These are phyloP conservation scores for Talaromyces borbonicus DNA, from an alignment of 495 filamentous ascomycete species.

Conservation along the genomic window DNA sequence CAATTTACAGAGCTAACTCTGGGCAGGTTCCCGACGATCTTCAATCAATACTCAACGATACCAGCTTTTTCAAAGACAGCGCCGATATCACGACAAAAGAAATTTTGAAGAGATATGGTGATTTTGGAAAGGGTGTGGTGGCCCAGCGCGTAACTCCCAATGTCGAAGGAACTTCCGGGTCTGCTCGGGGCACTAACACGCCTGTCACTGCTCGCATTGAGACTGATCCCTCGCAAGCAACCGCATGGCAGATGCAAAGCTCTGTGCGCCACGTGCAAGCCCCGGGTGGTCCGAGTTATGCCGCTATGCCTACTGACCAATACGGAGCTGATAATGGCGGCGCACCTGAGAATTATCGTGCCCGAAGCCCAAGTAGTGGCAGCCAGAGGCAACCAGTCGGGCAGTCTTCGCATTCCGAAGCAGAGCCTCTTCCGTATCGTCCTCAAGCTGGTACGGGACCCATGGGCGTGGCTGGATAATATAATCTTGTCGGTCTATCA, in stretches of 20 bases:
- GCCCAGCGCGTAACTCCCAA: constrained; percentile 48
- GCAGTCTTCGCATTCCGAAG: constrained; percentile 12
- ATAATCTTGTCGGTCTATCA: background rate
- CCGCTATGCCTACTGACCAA: constrained; percentile 15
- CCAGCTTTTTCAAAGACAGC: constrained; percentile 65
- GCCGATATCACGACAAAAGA: constrained; percentile 93
- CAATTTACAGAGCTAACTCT: constrained; percentile 5
- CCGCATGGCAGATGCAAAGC: constrained; percentile 70
- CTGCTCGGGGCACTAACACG: constrained; percentile 27
- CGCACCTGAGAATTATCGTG: constrained; percentile 22
- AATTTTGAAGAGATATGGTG: constrained; percentile 81
- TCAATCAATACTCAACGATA: constrained; percentile 73
- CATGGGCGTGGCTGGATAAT: constrained; percentile 37
- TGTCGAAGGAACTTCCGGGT: constrained; percentile 39
- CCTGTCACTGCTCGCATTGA: constrained; percentile 53
- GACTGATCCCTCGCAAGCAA: constrained; percentile 60
- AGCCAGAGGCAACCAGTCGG: constrained; percentile 23
- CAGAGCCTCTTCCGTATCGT: constrained; percentile 31
- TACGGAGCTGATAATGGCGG: constrained; percentile 18
- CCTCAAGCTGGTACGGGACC: constrained; percentile 31
- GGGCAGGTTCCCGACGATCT: constrained; percentile 84
- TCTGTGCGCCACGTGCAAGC: constrained; percentile 71
- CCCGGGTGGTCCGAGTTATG: constrained; percentile 32
- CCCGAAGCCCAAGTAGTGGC: constrained; percentile 33
- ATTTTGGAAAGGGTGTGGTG: constrained; percentile 52